Percentiles rank a stretch among this genome's conserved stretches.
Conservation (phyloP, 495 filamentous ascomycete species). For the Penicillium tannophilum region DNA sequence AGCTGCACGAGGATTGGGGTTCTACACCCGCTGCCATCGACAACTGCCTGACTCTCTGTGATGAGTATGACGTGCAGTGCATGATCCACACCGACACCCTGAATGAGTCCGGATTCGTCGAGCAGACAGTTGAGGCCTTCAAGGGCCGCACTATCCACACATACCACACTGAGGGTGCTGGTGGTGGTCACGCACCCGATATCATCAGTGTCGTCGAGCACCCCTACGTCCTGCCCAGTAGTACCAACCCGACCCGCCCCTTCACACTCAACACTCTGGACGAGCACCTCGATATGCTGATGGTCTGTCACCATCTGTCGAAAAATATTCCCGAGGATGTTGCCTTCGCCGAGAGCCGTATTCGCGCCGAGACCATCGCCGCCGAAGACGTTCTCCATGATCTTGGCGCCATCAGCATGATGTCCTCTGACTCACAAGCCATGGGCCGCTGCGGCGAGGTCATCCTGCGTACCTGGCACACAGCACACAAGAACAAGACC, state of each 20-base stretch:
- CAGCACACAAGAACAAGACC: slow-evolving; percentile 94
- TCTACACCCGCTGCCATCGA: slow-evolving; percentile 92
- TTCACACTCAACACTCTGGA: slow-evolving; percentile 93
- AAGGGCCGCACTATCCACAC: slow-evolving; percentile 93
- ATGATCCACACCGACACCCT: slow-evolving; percentile 98
- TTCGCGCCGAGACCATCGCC: slow-evolving; percentile 94
- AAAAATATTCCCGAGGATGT: slow-evolving; percentile 95
- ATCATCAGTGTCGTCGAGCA: slow-evolving; percentile 95
- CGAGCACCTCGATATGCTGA: slow-evolving; percentile 97
- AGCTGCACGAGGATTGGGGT: slow-evolving; percentile 98
- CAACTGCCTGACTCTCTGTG: slow-evolving; percentile 82
- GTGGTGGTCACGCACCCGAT: slow-evolving; percentile 94
- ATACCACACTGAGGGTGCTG: slow-evolving; percentile 97
- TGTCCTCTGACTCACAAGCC: slow-evolving; percentile 94
- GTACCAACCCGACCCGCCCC: slow-evolving; percentile 91
- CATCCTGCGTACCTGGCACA: slow-evolving; percentile 94
- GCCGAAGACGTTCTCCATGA: slow-evolving; percentile 98
- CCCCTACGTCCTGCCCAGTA: slow-evolving; percentile 86
- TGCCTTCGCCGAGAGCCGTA: slow-evolving; percentile 92
- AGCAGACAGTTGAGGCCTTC: slow-evolving; percentile 86
- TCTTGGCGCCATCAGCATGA: slow-evolving; percentile 95
- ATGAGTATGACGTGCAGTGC: slow-evolving; percentile 89
- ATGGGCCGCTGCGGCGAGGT: slow-evolving; percentile 98
- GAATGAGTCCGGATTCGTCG: slow-evolving; percentile 97
- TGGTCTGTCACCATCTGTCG: slow-evolving; percentile 95